Base-by-base conservation (phyloP, 805 yeast species). In the Cyberlindnera maritima region DNA sequence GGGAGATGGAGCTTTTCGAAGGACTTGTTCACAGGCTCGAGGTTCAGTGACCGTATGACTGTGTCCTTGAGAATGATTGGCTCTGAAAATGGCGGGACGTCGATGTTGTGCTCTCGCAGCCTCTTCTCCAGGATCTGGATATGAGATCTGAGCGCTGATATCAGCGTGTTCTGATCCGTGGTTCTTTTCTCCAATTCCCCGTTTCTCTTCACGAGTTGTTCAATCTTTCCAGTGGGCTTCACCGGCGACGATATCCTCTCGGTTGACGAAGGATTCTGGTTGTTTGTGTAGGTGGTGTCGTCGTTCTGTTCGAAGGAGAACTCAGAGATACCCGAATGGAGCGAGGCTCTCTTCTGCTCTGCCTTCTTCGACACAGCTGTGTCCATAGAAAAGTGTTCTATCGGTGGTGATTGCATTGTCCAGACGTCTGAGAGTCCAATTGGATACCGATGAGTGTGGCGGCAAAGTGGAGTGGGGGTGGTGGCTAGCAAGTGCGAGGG, bases 1-100 rank as follows among this genome's bases (percentile, higher is more conserved):
- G 76, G 76, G 15, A 64, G 55, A 5, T 49, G 54, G 6, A 63
- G 35, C 26, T 46, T 41, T 3, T 53, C 56, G 10, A 45, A 10
- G 1, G 42, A 31, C 23, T 44, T 43, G 31, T 7, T 4, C n/a
- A 33, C 32, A 4, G 19, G 36, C 2, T 28, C n/a, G 2, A 36
- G 14, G 13, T 49, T 41, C 31, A 44, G 26, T 2, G 41, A 28
- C 20, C 44, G 48, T 36, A 43, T 47, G 29, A 36, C 47, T 3
- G 42, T 36, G 14, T 48, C 52, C 34, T 39, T 46, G 17, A 38
- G 38, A 3, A 20, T 32, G 4, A 17, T 15, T 23, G 53, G 49
- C 19, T 49, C 51, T 12, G 44, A 34, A 43, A 52, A 46, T 6
- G 31, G 39, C 11, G 54, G 55, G 3, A 48, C 46, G 14, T 48